Percentiles rank a stretch among this genome's conserved stretches.
Conservation (phyloP, 352 stramenopile species). For the Globisporangium lucens region DNA sequence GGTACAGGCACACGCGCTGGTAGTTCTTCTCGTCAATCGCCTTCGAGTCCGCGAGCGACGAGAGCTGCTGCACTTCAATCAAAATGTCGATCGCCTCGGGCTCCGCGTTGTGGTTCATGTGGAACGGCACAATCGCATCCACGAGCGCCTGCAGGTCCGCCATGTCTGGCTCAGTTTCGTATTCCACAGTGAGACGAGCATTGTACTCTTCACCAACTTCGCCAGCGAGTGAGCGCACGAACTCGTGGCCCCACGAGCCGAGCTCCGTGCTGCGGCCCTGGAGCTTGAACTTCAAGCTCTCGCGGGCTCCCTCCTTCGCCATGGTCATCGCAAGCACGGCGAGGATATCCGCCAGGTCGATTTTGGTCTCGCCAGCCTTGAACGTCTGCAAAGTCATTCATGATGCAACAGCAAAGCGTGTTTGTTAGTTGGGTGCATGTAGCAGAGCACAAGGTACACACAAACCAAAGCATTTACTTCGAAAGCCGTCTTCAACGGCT, state of each 20-base stretch:
- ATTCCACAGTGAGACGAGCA: slow-evolving; percentile 58
- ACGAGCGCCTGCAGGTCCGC: slow-evolving; percentile 95
- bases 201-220: slow-evolving; percentile 96
- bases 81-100: slow-evolving; percentile 99
- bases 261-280: slow-evolving; percentile 89
- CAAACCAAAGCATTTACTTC: slow-evolving; percentile 25
- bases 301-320: slow-evolving; percentile 90
- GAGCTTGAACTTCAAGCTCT: slow-evolving; percentile 91
- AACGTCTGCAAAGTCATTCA: slow-evolving; percentile 24
- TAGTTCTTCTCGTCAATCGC: slow-evolving; percentile 99
- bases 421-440: not conserved
- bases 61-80: slow-evolving; percentile 97
- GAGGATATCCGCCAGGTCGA: slow-evolving; percentile 84
- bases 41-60: slow-evolving; percentile 91
- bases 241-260: slow-evolving; percentile 98
- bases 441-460: not conserved
- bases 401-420: not conserved
- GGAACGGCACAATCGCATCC: slow-evolving; percentile 98
- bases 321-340: slow-evolving; percentile 98
- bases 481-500: slow-evolving; percentile 86
- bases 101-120: slow-evolving; percentile 99
- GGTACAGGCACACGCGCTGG: slow-evolving; percentile 97
- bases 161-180: slow-evolving; percentile 61
- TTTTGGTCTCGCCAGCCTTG: slow-evolving; percentile 60
- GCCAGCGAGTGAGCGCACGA: slow-evolving; percentile 95